Base-by-base conservation (phyloP, 2,329 filamentous ascomycete genomes). In the Fusarium sp. region DNA sequence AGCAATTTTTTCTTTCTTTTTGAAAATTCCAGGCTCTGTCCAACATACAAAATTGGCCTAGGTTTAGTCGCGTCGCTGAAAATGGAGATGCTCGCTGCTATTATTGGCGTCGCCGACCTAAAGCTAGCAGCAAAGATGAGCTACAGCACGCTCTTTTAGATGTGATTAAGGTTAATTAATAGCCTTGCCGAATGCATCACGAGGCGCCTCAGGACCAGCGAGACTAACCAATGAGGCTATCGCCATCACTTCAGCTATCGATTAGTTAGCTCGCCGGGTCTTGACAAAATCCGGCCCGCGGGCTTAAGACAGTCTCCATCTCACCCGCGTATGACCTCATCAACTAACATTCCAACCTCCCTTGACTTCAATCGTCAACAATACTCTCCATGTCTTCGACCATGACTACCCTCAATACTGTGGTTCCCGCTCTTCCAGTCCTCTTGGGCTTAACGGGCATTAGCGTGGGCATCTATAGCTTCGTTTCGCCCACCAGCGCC, bases 401-500 rank as follows among this genome's bases (percentile, higher is more conserved):
- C 10, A 52, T 52, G 47, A 2, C 70, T 1, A 47, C 57, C 11
- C 61, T 62, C 4, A 42, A 68, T 8, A 31, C 71, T 13, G 24
- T 69, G 5, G 40, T 61, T 14, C 68, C 71, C 8, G 64, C 52
- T 7, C 14, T 74, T 18, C 71, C 71, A 22, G 31, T 72, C 24
- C 24, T 74, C 45, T 68, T 74, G n/a, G 58, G 71, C 38, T 31
- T 72, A 16, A 58, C 61, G 0, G 37, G 68, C 24, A 56, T 66
- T 5, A 60, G 71, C 18, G 22, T 74, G 18, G 71, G 71, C 34
- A 69, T 74, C 31, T 74, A 74, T 52, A 72, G 71, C 52, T 74
- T 74, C 35, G 45, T 74, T 1, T 74, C 71, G 0, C 71, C 71
- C 10, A 60, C 47, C 24, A 35, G 69, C n/a, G 35, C 68, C 18